A percentile compares a stretch with the other conserved stretches of the same genome.
These are phyloP conservation scores for Hylodesmum podocarpum DNA, from an alignment of 306 rosid genomes.

Conservation along the genomic window DNA sequence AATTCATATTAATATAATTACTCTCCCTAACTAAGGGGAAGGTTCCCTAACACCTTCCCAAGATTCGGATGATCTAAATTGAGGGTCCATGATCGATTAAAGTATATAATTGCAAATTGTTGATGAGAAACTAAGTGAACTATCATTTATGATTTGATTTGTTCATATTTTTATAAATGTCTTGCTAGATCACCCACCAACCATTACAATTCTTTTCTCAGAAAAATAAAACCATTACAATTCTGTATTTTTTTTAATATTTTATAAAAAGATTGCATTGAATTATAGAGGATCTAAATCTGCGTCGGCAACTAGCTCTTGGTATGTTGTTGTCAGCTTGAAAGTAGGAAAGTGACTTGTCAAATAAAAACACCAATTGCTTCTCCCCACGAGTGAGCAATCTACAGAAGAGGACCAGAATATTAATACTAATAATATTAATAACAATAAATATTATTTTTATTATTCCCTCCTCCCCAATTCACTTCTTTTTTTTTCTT, in stretches of 20 bases:
- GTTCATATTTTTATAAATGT: background rate
- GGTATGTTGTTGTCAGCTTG: background rate
- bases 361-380: background rate
- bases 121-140: background rate
- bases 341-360: background rate
- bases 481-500: too few species aligned
- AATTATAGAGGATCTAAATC: background rate
- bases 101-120: background rate
- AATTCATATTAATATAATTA: background rate
- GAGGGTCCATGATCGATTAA: background rate
- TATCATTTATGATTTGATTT: background rate
- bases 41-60: background rate
- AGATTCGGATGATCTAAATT: background rate
- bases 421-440: too few species aligned
- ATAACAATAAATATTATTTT: background rate
- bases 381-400: background rate
- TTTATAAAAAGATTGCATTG: background rate
- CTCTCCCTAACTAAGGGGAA: background rate
- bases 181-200: background rate
- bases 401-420: too few species aligned
- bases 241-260: background rate
- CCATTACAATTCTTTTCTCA: background rate
- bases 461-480: too few species aligned
- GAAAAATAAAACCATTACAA: too few species aligned
- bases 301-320: background rate